Conservation (phyloP, 1,284 basidiomycete genomes). For the Ustilago nuda region DNA sequence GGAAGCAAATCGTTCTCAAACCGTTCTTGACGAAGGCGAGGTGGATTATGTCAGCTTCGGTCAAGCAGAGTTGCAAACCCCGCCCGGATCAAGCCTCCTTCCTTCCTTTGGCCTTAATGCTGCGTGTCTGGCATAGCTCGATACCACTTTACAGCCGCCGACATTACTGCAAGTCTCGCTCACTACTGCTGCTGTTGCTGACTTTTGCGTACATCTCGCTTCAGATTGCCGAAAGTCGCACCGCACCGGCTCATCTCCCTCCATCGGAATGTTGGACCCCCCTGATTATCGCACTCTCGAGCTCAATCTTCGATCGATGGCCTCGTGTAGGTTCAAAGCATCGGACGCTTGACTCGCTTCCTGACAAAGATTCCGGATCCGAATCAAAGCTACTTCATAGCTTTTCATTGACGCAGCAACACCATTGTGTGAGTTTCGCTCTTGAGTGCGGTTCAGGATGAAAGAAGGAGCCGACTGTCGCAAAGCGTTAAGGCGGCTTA, state of each 20-base stretch:
- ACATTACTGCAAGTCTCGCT: not conserved
- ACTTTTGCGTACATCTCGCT: constrained; percentile 18
- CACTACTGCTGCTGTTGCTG: not conserved
- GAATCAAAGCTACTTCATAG: not conserved
- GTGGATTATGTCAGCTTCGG: no score
- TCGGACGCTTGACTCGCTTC: constrained; percentile 7
- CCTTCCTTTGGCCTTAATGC: not conserved
- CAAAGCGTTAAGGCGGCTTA: not conserved
- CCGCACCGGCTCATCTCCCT: not conserved
- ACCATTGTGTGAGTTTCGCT: not conserved
- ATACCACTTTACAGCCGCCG: not conserved
- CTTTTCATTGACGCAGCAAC: not conserved
- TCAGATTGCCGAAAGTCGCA: constrained; percentile 7
- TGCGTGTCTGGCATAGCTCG: not conserved
- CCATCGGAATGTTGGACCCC: not conserved
- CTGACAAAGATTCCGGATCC: not conserved
- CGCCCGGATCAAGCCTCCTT: not conserved
- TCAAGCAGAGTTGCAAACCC: no score
- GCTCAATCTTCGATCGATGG: not conserved
- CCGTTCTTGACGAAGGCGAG: no score
- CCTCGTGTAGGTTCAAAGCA: not conserved
- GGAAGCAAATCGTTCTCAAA: no score
- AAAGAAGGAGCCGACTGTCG: not conserved
- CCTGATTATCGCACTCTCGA: no score
- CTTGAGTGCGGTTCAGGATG: not conserved